These are phyloP conservation scores for Seiridium unicorne DNA, from an alignment of 2,329 filamentous ascomycete species.

Conservation along the genomic window DNA sequence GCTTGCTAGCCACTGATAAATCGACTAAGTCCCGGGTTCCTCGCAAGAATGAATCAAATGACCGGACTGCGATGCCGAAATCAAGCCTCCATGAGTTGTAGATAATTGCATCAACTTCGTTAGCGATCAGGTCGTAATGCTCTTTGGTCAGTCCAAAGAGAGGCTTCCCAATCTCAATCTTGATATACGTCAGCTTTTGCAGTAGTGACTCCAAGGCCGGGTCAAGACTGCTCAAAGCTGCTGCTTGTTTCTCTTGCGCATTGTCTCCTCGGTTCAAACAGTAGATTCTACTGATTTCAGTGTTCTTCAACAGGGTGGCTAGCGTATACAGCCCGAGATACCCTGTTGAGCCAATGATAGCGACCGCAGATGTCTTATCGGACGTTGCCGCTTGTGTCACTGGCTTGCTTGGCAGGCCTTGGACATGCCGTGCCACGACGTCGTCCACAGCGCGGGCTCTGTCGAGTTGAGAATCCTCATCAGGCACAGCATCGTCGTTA, in stretches of 20 bases:
- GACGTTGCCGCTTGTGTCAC: not conserved
- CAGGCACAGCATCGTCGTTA: not conserved
- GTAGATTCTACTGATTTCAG: constrained; percentile 6
- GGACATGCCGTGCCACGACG: not conserved
- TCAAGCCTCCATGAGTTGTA: constrained; percentile 23
- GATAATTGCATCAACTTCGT: constrained; percentile 15
- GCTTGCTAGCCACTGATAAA: constrained; percentile 9
- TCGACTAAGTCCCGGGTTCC: constrained; percentile 14
- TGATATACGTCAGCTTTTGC: constrained; percentile 12
- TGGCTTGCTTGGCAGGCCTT: not conserved
- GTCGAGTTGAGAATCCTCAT: not conserved
- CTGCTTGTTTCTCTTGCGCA: constrained; percentile 9
- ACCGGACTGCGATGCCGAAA: constrained; percentile 18
- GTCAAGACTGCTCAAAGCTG: not conserved
- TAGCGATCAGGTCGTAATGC: not conserved
- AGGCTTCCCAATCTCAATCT: constrained; percentile 10
- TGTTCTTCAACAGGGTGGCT: not conserved
- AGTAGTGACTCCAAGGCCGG: not conserved
- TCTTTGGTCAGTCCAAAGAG: constrained; percentile 10
- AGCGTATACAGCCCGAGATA: not conserved
- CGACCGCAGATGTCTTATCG: not conserved
- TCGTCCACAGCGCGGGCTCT: not conserved
- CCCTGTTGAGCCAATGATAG: constrained; percentile 2
- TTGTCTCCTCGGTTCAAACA: constrained; percentile 15
- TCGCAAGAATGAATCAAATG: constrained; percentile 17